Conservation (phyloP, 192 early-diverging fungal genomes). For the Entomortierella beljakovae region DNA sequence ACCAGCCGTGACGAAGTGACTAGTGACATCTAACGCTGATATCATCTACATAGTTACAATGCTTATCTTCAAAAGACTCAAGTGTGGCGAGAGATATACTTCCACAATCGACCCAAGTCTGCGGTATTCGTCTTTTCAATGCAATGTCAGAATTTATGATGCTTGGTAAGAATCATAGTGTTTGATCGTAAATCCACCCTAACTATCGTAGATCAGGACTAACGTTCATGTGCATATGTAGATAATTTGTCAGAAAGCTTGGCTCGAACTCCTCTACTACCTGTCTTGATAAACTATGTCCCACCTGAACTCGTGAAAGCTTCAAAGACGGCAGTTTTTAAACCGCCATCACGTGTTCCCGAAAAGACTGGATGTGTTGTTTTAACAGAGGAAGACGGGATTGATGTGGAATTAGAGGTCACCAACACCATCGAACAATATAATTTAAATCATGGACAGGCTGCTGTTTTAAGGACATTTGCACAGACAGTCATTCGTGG, state of each 20-base stretch:
- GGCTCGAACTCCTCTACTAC: slow-evolving; percentile 53
- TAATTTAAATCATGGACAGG: slow-evolving; percentile 61
- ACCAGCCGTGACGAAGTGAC: no score
- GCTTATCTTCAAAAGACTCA: slow-evolving; percentile 53
- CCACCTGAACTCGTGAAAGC: slow-evolving; percentile 31
- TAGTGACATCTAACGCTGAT: background rate
- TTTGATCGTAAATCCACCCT: background rate
- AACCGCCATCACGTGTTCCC: slow-evolving; percentile 22
- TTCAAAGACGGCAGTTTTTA: slow-evolving; percentile 32
- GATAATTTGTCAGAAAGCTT: slow-evolving; percentile 53
- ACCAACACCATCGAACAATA: slow-evolving; percentile 51
- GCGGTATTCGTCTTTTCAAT: slow-evolving; percentile 56
- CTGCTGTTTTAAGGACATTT: slow-evolving; percentile 49
- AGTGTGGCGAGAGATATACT: slow-evolving; percentile 40
- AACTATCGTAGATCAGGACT: background rate
- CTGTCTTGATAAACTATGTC: slow-evolving; percentile 53
- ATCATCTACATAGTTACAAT: slow-evolving; percentile 45
- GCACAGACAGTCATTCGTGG: slow-evolving; percentile 51
- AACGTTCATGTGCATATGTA: slow-evolving; percentile 2
- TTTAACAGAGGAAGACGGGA: slow-evolving; percentile 51
- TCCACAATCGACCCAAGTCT: slow-evolving; percentile 14
- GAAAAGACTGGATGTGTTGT: slow-evolving; percentile 49
- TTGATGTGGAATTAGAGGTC: slow-evolving; percentile 57
- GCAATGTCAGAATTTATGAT: slow-evolving; percentile 66
- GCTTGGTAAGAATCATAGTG: slow-evolving; percentile 48